Percentiles rank a stretch among this genome's conserved stretches.
Evolutionary conservation across 768 basidiomycete species (phyloP).

Genomic region (Termitomyces sp.): DNA sequence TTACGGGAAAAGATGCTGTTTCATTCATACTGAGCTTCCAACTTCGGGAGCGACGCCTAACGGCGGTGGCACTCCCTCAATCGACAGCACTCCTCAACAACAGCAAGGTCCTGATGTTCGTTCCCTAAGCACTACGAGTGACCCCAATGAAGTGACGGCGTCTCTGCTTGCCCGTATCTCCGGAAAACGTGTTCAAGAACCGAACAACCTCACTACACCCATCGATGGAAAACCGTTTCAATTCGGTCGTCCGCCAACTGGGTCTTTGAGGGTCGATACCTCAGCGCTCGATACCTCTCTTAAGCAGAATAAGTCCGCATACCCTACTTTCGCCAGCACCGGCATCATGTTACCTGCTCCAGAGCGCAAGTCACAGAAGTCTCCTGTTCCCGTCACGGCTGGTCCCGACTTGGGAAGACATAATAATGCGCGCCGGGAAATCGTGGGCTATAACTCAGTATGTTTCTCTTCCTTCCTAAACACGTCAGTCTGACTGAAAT

Average conservation of each 20-base stretch:
- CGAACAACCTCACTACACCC: slow-evolving; percentile 42
- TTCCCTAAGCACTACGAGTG: slow-evolving; percentile 67
- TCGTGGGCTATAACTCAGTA: slow-evolving; percentile 68
- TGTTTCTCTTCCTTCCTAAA: slow-evolving; percentile 23
- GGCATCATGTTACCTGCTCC: slow-evolving; percentile 53
- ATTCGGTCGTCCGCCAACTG: slow-evolving; percentile 59
- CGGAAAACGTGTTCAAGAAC: slow-evolving; percentile 54
- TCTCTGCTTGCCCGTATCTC: slow-evolving; percentile 77
- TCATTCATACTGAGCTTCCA: slow-evolving; percentile 87
- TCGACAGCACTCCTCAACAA: slow-evolving; percentile 46
- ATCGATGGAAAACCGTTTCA: slow-evolving; percentile 51
- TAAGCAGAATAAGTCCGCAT: slow-evolving; percentile 84
- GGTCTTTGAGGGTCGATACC: slow-evolving; percentile 72
- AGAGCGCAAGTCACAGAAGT: slow-evolving; percentile 57
- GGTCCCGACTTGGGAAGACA: slow-evolving; percentile 83
- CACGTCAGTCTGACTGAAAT: slow-evolving; percentile 6
- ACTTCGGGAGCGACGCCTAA: slow-evolving; percentile 47
- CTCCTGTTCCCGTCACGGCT: slow-evolving; percentile 77
- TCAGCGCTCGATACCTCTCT: slow-evolving; percentile 51
- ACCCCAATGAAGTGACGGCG: slow-evolving; percentile 65
- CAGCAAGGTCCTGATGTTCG: slow-evolving; percentile 40
- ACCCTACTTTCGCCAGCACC: slow-evolving; percentile 60
- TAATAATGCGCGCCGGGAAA: slow-evolving; percentile 63
- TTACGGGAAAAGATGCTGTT: slow-evolving; percentile 89
- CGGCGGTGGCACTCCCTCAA: slow-evolving; percentile 23